Evolutionary conservation across 345 rosid species (phyloP).

Genomic region (Orychophragmus violaceus): DNA sequence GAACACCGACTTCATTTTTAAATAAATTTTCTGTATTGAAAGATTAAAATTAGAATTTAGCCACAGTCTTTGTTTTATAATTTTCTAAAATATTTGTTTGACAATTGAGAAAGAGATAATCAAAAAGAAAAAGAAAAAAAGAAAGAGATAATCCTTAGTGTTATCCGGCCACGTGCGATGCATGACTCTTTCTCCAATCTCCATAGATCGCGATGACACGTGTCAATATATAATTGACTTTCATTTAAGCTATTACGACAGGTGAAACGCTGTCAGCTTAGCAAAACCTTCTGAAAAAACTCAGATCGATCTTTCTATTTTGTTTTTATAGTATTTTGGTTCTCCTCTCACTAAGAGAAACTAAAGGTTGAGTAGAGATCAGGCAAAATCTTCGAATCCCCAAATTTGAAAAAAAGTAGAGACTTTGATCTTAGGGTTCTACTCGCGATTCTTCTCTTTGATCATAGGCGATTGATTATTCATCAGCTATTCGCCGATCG

Average conservation of each 20-base stretch:
- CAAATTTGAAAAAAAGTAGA: conserved; percentile 2
- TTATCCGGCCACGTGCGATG: conserved; percentile 24
- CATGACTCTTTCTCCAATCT: conserved; percentile 10
- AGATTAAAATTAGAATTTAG: background rate
- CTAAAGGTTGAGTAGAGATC: conserved; percentile 35
- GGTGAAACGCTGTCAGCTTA: conserved; percentile 24
- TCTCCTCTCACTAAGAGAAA: conserved; percentile 32
- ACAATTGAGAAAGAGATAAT: conserved; percentile 10
- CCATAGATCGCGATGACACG: conserved; percentile 1
- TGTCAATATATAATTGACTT: conserved; percentile 5
- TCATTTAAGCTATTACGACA: background rate
- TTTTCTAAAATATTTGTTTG: background rate
- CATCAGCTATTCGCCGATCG: background rate
- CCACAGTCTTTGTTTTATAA: background rate
- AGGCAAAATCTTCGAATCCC: conserved; percentile 35
- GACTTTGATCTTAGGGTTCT: conserved; percentile 15
- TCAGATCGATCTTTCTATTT: background rate
- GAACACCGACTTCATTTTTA: background rate
- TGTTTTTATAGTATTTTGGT: background rate
- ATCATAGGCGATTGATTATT: background rate
- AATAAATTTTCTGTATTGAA: background rate
- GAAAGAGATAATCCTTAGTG: background rate
- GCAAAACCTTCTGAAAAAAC: background rate
- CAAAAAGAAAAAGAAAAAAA: background rate
- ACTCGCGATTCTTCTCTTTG: background rate